phyloP scores from a whole-genome alignment of 495 filamentous ascomycete species.

The Xylaria venustula region DNA sequence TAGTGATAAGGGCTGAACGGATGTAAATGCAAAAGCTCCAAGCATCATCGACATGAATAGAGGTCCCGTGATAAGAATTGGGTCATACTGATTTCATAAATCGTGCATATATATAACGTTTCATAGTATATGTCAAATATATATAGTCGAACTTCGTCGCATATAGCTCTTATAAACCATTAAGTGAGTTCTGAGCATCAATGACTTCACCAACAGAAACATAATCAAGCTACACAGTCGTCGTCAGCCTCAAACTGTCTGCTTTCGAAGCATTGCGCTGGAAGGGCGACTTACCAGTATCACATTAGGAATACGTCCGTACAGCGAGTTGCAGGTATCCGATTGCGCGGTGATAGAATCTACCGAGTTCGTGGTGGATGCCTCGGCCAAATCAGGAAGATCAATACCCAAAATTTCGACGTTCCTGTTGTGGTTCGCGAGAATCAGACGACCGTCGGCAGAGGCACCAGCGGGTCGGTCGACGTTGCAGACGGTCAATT shows the following conservation, averaged over 20 bases:
- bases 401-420: conserved; percentile 57
- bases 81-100: background rate
- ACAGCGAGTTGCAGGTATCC: conserved; percentile 58
- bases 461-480: conserved; percentile 56
- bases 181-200: conserved; percentile 23
- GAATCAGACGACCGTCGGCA: conserved; percentile 63
- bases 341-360: conserved; percentile 66
- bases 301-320: conserved; percentile 71
- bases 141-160: background rate
- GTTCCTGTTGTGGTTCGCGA: conserved; percentile 85
- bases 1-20: no score
- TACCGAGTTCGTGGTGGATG: conserved; percentile 61
- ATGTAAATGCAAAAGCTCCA: no score
- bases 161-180: conserved; percentile 8
- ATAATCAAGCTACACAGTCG: conserved; percentile 23
- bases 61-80: no score
- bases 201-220: conserved; percentile 24
- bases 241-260: conserved; percentile 4
- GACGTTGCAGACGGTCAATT: conserved; percentile 58
- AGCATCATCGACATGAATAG: no score
- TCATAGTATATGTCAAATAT: background rate
- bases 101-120: background rate
- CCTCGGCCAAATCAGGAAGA: conserved; percentile 54
- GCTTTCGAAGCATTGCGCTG: background rate
- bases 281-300: conserved; percentile 56